Evolutionary conservation across 805 yeast genomes (phyloP).

Genomic region (Candida montana): DNA sequence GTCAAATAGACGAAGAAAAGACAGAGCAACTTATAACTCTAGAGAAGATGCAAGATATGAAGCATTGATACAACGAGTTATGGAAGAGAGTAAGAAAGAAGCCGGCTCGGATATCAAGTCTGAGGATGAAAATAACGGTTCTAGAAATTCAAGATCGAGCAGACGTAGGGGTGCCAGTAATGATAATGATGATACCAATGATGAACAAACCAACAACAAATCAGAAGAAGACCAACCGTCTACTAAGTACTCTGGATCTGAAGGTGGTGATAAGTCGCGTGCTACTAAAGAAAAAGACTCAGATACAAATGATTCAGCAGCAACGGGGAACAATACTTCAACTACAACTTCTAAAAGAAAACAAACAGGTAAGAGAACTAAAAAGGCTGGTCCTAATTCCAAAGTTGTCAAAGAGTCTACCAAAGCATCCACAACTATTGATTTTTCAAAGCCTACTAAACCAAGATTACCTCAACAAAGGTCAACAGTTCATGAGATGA

Average conservation of each 20-base stretch:
- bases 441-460: slow-evolving; percentile 65
- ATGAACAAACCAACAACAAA: slow-evolving; percentile 7
- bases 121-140: slow-evolving; percentile 9
- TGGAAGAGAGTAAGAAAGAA: slow-evolving; percentile 35
- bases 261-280: background rate
- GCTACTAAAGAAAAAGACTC: slow-evolving; percentile 10
- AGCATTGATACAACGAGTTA: slow-evolving; percentile 35
- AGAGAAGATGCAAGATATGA: slow-evolving; percentile 41
- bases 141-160: slow-evolving; percentile 6
- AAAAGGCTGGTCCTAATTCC: slow-evolving; percentile 6
- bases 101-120: slow-evolving; percentile 19
- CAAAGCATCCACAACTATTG: slow-evolving; percentile 32
- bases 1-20: slow-evolving; percentile 24
- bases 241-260: background rate
- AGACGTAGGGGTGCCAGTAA: slow-evolving; percentile 8
- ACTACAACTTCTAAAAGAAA: slow-evolving; percentile 1
- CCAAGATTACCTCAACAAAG: slow-evolving; percentile 81
- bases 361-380: slow-evolving; percentile 12
- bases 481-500: slow-evolving; percentile 74
- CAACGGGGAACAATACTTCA: slow-evolving; percentile 4
- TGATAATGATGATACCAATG: slow-evolving; percentile 3
- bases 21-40: slow-evolving; percentile 33
- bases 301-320: slow-evolving; percentile 16
- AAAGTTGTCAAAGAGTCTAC: background rate
- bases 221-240: slow-evolving; percentile 5